Percentiles rank a stretch among this genome's conserved stretches.
Conservation (phyloP, 1,284 basidiomycete genomes). For the Papiliotrema nemorosa region DNA sequence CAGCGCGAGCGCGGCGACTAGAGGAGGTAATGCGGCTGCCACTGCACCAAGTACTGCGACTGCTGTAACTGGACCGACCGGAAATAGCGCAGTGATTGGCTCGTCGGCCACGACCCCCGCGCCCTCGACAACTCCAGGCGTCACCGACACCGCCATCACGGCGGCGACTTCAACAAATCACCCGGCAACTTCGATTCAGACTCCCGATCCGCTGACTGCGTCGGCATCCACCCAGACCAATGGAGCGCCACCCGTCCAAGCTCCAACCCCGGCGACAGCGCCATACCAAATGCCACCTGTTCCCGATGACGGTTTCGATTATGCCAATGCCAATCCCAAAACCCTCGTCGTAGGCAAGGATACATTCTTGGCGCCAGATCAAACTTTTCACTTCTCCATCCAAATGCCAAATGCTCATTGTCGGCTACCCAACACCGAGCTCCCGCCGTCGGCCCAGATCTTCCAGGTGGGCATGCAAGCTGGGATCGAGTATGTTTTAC, state of each 20-base stretch:
- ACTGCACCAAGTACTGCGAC: background rate
- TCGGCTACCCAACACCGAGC: conserved; percentile 16
- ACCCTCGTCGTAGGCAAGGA: conserved; percentile 13
- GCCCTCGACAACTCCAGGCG: background rate
- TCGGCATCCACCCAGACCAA: background rate
- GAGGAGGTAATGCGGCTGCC: background rate
- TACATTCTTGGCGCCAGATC: conserved; percentile 17
- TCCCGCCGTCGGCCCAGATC: conserved; percentile 29
- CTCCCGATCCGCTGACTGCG: background rate
- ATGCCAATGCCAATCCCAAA: background rate
- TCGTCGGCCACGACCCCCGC: no score
- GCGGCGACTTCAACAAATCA: no score
- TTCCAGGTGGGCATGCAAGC: conserved; percentile 35
- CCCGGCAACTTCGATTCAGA: background rate
- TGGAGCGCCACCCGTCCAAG: background rate
- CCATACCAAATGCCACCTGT: background rate
- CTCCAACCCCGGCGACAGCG: background rate
- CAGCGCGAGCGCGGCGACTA: background rate
- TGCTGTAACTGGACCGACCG: no score
- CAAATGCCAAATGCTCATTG: conserved; percentile 30
- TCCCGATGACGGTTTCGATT: background rate
- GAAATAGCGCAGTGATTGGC: no score
- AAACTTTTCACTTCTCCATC: conserved; percentile 24
- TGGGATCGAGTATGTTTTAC: conserved; percentile 29
- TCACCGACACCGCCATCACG: background rate